A percentile compares a stretch with the other conserved stretches of the same genome.
phyloP scores from a whole-genome alignment of 345 rosid species.

The Hibiscus mutabilis region DNA sequence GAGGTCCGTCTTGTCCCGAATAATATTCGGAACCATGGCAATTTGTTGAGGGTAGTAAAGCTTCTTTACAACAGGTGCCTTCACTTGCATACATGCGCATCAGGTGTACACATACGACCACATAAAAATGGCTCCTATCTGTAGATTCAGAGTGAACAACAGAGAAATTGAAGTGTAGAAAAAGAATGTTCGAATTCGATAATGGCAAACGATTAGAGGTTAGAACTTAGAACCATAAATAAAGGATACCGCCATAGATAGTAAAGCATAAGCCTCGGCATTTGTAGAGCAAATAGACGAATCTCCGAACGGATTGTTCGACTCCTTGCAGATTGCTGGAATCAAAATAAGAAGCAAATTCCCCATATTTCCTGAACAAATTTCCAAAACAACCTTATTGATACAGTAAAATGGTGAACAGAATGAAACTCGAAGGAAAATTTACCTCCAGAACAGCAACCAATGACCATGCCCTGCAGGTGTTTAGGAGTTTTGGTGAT shows the following conservation, averaged over 20 bases:
- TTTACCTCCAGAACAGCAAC: constrained; percentile 25
- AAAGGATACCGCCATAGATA: constrained; percentile 62
- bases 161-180: not conserved
- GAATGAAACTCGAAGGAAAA: not conserved
- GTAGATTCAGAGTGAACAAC: constrained; percentile 8
- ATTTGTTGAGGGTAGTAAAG: constrained; percentile 35
- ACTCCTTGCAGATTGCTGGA: constrained; percentile 66
- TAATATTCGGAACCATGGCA: not conserved
- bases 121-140: constrained; percentile 59
- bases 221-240: too few species aligned
- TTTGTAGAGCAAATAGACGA: constrained; percentile 37
- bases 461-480: constrained; percentile 31
- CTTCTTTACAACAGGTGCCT: constrained; percentile 26
- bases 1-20: constrained; percentile 1
- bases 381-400: not conserved
- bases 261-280: constrained; percentile 55
- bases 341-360: constrained; percentile 57
- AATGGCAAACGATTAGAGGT: too few species aligned
- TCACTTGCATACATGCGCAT: constrained; percentile 34
- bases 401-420: not conserved
- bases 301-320: constrained; percentile 59
- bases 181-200: too few species aligned
- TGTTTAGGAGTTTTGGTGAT: constrained; percentile 42
- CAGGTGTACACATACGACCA: constrained; percentile 60
- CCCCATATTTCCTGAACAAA: constrained; percentile 53